Base-by-base conservation (phyloP, 139 green algal species). In the Chlamydomonas sp. region DNA sequence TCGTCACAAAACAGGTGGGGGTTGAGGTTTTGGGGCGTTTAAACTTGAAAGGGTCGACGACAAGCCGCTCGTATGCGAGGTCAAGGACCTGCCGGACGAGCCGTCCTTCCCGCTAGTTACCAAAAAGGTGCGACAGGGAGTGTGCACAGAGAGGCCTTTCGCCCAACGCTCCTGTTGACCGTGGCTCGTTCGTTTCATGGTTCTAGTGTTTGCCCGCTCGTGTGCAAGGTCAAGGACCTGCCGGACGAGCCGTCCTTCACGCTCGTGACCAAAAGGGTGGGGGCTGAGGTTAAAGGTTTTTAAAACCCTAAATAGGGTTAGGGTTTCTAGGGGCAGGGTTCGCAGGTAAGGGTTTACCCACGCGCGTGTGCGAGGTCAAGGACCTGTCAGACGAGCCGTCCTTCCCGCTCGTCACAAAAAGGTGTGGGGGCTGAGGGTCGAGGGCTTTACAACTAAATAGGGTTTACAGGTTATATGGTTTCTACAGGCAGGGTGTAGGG, bases 171-270 rank as follows among this genome's bases (percentile, higher is more conserved):
- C n/a, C n/a, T n/a, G n/a, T n/a, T n/a, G n/a, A n/a, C n/a, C n/a
- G n/a, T n/a, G n/a, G n/a, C n/a, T n/a, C n/a, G n/a, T n/a, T n/a
- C n/a, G n/a, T n/a, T n/a, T n/a, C n/a, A n/a, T n/a, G n/a, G n/a
- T n/a, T n/a, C n/a, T n/a, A n/a, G n/a, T n/a, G n/a, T n/a, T n/a
- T n/a, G n/a, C n/a, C 60, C 48, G n/a, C 72, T 87, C 24, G 78
- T 87, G 5, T 71, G 43, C 26, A 74, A 85, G 49, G 50, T 87
- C 0, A 59, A 58, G 22, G 72, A 84, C 34, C 68, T 78, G 54
- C 57, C 66, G 33, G 81, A 84, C 43, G 75, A 80, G 39, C 77
- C 81, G 0, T 67, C 50, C 38, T 84, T 87, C 33, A 57, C 81
- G 16, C 50, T 87, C 36, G 36, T 73, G 6, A 72, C 79, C 47